phyloP scores from a whole-genome alignment of 2,329 filamentous ascomycete species.

The Paraconiothyrium brasiliense region DNA sequence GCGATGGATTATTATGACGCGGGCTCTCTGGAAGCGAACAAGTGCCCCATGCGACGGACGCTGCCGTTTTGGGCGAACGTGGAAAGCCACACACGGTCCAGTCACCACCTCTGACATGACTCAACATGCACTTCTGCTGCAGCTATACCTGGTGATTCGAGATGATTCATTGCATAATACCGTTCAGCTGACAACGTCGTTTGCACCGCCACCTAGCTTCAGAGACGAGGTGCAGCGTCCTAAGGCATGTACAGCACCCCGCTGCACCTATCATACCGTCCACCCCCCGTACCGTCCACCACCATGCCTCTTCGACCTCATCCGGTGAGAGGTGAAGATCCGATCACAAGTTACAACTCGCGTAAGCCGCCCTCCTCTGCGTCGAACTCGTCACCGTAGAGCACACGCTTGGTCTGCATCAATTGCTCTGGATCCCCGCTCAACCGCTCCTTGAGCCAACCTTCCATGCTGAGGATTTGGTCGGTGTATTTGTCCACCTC shows the following conservation, averaged over 20 bases:
- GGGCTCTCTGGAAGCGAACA: constrained; percentile 38
- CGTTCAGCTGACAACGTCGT: neutral
- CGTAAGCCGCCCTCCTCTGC: constrained; percentile 62
- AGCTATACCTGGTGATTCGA: constrained; percentile 17
- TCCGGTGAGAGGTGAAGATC: neutral
- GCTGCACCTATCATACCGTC: neutral
- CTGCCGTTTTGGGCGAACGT: constrained; percentile 22
- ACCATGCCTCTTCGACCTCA: neutral
- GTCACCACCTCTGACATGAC: constrained; percentile 26
- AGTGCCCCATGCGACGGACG: constrained; percentile 25
- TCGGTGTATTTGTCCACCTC: constrained; percentile 54
- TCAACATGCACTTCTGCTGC: constrained; percentile 22
- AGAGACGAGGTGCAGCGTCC: neutral
- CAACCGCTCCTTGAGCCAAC: constrained; percentile 51
- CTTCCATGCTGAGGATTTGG: constrained; percentile 57
- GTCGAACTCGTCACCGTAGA: constrained; percentile 64
- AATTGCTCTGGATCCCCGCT: constrained; percentile 56
- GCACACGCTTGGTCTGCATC: constrained; percentile 53
- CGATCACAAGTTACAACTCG: constrained; percentile 41
- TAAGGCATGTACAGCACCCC: neutral
- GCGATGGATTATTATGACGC: constrained; percentile 37
- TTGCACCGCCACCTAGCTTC: neutral
- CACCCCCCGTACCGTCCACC: neutral
- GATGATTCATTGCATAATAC: constrained; percentile 33
- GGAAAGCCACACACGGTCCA: constrained; percentile 15